A percentile compares a stretch with the other conserved stretches of the same genome.
phyloP scores from a whole-genome alignment of 2,329 filamentous ascomycete genomes.

The Xylariales sp. region DNA sequence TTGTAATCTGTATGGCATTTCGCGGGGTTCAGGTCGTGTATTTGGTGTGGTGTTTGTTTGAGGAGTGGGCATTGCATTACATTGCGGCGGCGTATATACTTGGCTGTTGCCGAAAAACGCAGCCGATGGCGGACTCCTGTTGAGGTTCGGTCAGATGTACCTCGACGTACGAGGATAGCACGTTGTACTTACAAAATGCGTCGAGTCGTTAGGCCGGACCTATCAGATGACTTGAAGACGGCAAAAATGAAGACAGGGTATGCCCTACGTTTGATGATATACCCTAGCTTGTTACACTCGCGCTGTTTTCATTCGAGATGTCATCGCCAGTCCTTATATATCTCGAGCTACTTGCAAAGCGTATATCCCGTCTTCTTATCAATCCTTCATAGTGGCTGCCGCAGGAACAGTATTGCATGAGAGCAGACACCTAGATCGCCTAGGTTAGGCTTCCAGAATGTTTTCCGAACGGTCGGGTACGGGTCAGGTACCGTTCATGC shows the following conservation, averaged over 20 bases:
- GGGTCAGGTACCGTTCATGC: not conserved
- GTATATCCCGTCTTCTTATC: not conserved
- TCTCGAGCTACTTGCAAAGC: not conserved
- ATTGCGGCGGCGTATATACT: constrained; percentile 36
- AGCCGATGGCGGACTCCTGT: constrained; percentile 1
- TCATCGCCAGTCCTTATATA: too few species aligned
- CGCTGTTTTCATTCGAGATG: not conserved
- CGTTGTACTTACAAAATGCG: constrained; percentile 18
- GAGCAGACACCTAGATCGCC: too few species aligned
- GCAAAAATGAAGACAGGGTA: constrained; percentile 7
- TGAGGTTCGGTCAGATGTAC: constrained; percentile 19
- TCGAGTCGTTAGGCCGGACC: constrained; percentile 20
- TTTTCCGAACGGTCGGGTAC: too few species aligned
- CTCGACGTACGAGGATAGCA: constrained; percentile 20
- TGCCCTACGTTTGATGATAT: constrained; percentile 11
- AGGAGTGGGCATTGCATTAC: constrained; percentile 29
- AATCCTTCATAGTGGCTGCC: not conserved
- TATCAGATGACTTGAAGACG: constrained; percentile 16
- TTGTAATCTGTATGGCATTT: constrained; percentile 28
- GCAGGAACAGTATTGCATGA: not conserved
- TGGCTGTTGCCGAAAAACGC: constrained; percentile 11
- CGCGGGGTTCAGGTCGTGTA: constrained; percentile 32
- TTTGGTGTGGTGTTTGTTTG: constrained; percentile 33
- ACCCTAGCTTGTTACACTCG: not conserved
- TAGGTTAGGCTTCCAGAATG: too few species aligned